A percentile compares a stretch with the other conserved stretches of the same genome.
Conservation (phyloP, 768 basidiomycete genomes). For the Lepiota brunneoincarnata region DNA sequence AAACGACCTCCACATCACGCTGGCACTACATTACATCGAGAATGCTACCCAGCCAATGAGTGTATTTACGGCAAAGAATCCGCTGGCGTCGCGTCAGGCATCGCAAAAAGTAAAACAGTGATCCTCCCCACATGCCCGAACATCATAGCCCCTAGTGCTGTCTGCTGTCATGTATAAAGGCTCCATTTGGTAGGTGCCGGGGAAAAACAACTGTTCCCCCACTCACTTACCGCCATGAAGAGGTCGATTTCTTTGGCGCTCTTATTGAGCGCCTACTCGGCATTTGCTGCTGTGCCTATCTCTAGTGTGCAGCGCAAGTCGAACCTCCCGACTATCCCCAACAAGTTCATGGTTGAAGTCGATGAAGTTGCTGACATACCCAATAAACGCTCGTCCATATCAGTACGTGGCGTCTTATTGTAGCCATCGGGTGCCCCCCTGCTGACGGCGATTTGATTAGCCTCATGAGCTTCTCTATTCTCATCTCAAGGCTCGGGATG, state of each 20-base stretch:
- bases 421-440: not conserved
- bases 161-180: too few relatives aligned
- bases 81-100: too few relatives aligned
- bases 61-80: too few relatives aligned
- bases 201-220: too few relatives aligned
- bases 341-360: slow-evolving; percentile 62
- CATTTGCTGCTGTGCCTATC: slow-evolving; percentile 29
- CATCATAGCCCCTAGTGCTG: too few relatives aligned
- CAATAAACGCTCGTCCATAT: slow-evolving; percentile 29
- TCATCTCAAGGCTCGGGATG: slow-evolving; percentile 38
- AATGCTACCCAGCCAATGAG: too few relatives aligned
- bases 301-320: slow-evolving; percentile 36
- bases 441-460: slow-evolving; percentile 23
- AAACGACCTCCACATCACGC: too few relatives aligned
- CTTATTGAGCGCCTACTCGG: slow-evolving; percentile 23
- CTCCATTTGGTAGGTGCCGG: too few relatives aligned
- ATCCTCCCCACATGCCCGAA: too few relatives aligned
- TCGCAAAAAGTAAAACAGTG: too few relatives aligned
- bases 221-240: slow-evolving; percentile 29
- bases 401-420: slow-evolving; percentile 19
- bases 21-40: too few relatives aligned
- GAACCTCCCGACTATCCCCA: slow-evolving; percentile 37
- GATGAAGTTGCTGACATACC: slow-evolving; percentile 36
- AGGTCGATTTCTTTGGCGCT: slow-evolving; percentile 24
- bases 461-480: slow-evolving; percentile 51